Percentiles rank a stretch among this genome's conserved stretches.
Conservation (phyloP, 2,329 filamentous ascomycete species). For the Arthrobotrys pseudoclavata region DNA sequence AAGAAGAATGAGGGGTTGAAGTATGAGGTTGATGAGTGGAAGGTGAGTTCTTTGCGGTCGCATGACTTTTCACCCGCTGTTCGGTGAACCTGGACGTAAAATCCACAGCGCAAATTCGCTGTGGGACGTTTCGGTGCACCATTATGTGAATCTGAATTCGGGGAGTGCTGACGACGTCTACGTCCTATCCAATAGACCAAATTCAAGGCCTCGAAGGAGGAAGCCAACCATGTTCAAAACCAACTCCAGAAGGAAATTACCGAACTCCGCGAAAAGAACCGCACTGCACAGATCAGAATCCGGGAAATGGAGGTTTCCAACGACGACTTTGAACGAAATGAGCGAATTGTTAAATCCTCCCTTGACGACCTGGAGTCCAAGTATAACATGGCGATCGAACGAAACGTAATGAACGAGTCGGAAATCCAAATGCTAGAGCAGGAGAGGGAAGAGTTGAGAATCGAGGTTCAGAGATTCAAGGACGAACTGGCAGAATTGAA, state of each 20-base stretch:
- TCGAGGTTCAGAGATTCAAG: slow-evolving; percentile 88
- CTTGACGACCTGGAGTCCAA: slow-evolving; percentile 97
- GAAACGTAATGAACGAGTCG: slow-evolving; percentile 92
- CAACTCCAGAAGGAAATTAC: slow-evolving; percentile 96
- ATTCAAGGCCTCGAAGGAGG: slow-evolving; percentile 92
- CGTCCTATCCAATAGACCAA: slow-evolving; percentile 76
- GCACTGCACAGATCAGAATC: slow-evolving; percentile 83
- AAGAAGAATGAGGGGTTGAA: slow-evolving; percentile 86
- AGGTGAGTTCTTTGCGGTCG: slow-evolving; percentile 74
- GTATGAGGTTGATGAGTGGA: slow-evolving; percentile 98
- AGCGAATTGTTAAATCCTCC: slow-evolving; percentile 93
- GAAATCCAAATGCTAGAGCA: slow-evolving; percentile 92
- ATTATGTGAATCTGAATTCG: not conserved
- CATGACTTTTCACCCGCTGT: slow-evolving; percentile 12
- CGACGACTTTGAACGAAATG: slow-evolving; percentile 97
- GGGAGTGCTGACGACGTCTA: slow-evolving; percentile 9
- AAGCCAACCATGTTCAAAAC: slow-evolving; percentile 87
- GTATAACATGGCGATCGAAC: slow-evolving; percentile 93
- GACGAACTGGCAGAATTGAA: slow-evolving; percentile 94
- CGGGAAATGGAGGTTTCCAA: slow-evolving; percentile 98
- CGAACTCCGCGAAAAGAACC: slow-evolving; percentile 83
- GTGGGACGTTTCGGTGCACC: not conserved
- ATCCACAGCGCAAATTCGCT: slow-evolving; percentile 9
- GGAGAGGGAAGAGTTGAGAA: slow-evolving; percentile 88
- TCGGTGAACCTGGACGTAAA: slow-evolving; percentile 9